These are phyloP conservation scores for Eucommia ulmoides DNA, from an alignment of 257 asterid species.

Conservation along the genomic window DNA sequence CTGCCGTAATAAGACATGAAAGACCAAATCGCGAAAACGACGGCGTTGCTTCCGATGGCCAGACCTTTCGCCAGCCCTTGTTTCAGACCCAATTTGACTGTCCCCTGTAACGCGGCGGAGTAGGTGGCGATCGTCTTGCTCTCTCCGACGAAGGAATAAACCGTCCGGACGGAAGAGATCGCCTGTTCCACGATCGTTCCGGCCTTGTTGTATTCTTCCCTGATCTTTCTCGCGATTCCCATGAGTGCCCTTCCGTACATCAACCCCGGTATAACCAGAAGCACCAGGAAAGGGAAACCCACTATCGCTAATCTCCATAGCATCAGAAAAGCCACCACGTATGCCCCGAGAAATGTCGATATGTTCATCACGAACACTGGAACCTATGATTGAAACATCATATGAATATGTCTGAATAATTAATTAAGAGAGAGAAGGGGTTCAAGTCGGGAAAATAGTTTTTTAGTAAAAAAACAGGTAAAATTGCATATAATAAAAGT, in stretches of 20 bases:
- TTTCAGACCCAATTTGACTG: slow-evolving; percentile 47
- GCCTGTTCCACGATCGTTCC: slow-evolving; percentile 66
- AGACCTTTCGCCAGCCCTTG: slow-evolving; percentile 91
- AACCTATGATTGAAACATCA: slow-evolving; percentile 25
- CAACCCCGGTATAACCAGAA: slow-evolving; percentile 75
- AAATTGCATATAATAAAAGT: too few relatives aligned
- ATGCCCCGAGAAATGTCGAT: slow-evolving; percentile 51
- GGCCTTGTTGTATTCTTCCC: slow-evolving; percentile 63
- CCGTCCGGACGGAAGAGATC: slow-evolving; percentile 69
- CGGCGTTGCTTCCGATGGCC: slow-evolving; percentile 78
- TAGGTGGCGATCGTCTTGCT: slow-evolving; percentile 33
- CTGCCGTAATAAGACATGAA: slow-evolving; percentile 81
- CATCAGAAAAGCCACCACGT: slow-evolving; percentile 53
- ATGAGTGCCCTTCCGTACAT: slow-evolving; percentile 66
- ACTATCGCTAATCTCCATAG: slow-evolving; percentile 64
- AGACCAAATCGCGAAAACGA: slow-evolving; percentile 76
- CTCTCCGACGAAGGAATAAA: slow-evolving; percentile 81
- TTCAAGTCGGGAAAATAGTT: too few relatives aligned
- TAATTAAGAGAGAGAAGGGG: too few relatives aligned
- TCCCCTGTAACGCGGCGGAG: slow-evolving; percentile 63
- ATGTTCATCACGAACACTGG: slow-evolving; percentile 71
- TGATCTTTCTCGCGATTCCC: slow-evolving; percentile 47
- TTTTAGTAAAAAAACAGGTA: too few relatives aligned
- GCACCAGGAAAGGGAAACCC: slow-evolving; percentile 55
- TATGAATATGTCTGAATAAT: too few relatives aligned